Base-by-base conservation (phyloP, 2,329 filamentous ascomycete genomes). In the Fusarium lyarnte region DNA sequence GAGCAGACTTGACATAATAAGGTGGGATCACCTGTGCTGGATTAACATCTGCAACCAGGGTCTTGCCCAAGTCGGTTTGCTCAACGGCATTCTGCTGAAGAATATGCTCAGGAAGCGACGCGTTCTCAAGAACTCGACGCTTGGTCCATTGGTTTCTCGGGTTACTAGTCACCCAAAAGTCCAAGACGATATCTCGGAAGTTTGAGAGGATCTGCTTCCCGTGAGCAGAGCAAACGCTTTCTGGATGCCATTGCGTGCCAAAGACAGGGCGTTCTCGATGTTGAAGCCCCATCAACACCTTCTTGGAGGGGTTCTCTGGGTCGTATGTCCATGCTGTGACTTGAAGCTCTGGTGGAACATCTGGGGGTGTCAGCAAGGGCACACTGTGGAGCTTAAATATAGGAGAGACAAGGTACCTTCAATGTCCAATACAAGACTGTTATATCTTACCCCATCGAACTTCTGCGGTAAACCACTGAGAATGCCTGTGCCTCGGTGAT, bases 321-420 rank as follows among this genome's bases (percentile, higher is more conserved):
- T 52, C 47, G 17, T 52, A 52, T 21, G 47, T 52, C 47, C 47
- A 52, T 36, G 47, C 47, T 14, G 47, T 52, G 31, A 52, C 47
- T 8, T 52, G 47, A 16, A 52, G 17, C 1, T 52, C 47, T 8
- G 47, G 31, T 27, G 47, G 47, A 5, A 52, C 47, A 25, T 52
- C 47, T 10, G 6, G 21, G 0, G 3, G 5, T 3, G 29, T 49
- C 8, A 33, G 29, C n/a, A 13, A 23, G 16, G 23, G 9, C 29
- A 4, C 7, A 5, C 19, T 19, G 0, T 49, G 21, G 23, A 19
- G 10, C 0, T 2, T n/a, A 9, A 9, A 7, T 8, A 29, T 10
- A 5, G 36, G 25, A n/a, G 6, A 9, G 13, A 17, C 5, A 17
- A 6, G 5, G 4, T 31, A 51, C 47, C 47, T 51, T 52, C 47